These are phyloP conservation scores for Polyporus tsugae DNA, from an alignment of 1,284 basidiomycete species.

Conservation along the genomic window DNA sequence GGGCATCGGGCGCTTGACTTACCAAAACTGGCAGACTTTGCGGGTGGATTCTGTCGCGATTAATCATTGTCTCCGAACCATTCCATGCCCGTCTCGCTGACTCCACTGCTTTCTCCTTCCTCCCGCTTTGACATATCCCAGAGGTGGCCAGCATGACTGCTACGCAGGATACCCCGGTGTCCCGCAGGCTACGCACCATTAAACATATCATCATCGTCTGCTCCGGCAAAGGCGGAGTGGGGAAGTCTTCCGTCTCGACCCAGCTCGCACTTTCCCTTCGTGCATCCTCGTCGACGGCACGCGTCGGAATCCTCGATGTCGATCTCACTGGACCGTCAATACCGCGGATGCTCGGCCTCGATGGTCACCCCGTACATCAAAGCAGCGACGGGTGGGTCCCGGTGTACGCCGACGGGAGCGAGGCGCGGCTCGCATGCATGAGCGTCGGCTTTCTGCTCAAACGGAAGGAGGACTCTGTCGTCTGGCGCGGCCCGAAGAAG, in stretches of 20 bases:
- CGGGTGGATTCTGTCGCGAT: conserved; percentile 25
- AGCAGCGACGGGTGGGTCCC: conserved; percentile 98
- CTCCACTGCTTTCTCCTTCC: conserved; percentile 5
- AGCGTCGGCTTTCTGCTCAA: conserved; percentile 95
- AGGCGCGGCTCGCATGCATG: conserved; percentile 89
- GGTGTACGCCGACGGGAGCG: conserved; percentile 86
- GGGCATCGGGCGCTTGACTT: conserved; percentile 6
- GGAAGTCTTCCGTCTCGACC: conserved; percentile 95
- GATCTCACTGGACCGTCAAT: conserved; percentile 98
- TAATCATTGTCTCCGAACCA: conserved; percentile 28
- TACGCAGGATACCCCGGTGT: conserved; percentile 59
- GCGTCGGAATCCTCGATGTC: conserved; percentile 93
- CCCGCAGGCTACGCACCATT: conserved; percentile 72
- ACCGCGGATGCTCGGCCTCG: conserved; percentile 96
- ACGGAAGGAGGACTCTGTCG: conserved; percentile 90
- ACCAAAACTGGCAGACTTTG: conserved; percentile 22
- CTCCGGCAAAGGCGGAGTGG: conserved; percentile 97
- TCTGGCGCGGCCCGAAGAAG: conserved; percentile 99
- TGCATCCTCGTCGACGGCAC: conserved; percentile 65
- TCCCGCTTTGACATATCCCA: background rate
- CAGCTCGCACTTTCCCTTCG: conserved; percentile 93
- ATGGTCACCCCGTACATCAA: conserved; percentile 88
- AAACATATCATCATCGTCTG: conserved; percentile 93
- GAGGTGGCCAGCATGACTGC: conserved; percentile 40
- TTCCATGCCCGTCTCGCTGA: conserved; percentile 24